A percentile compares a stretch with the other conserved stretches of the same genome.
Conservation (phyloP, 441 rosid species). For the Breynia disticha region DNA sequence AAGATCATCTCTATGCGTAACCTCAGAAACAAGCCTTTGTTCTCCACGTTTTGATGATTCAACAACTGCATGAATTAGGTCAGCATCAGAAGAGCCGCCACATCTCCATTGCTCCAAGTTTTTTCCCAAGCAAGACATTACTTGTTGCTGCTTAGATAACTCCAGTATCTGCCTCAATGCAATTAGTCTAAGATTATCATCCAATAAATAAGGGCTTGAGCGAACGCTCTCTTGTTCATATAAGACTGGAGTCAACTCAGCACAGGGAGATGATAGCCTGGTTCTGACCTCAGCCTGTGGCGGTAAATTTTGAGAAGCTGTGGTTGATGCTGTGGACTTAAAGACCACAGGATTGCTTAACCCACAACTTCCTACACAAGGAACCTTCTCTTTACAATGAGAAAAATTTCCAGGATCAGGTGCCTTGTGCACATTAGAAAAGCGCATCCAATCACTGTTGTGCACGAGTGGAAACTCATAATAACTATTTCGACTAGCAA, state of each 20-base stretch:
- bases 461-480: slow-evolving; percentile 19
- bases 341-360: slow-evolving; percentile 13
- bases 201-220: slow-evolving; percentile 21
- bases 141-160: slow-evolving; percentile 33
- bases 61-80: slow-evolving; percentile 18
- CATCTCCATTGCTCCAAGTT: slow-evolving; percentile 19
- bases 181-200: slow-evolving; percentile 37
- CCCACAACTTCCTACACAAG: slow-evolving; percentile 15
- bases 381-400: slow-evolving; percentile 18
- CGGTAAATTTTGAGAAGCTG: slow-evolving; percentile 16
- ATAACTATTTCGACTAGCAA: slow-evolving; percentile 10
- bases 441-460: slow-evolving; percentile 12
- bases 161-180: slow-evolving; percentile 34
- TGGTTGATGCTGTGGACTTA: slow-evolving; percentile 14
- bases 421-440: slow-evolving; percentile 13
- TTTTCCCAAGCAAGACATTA: slow-evolving; percentile 22
- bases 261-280: slow-evolving; percentile 17
- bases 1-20: slow-evolving; percentile 15
- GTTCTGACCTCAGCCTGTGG: slow-evolving; percentile 20
- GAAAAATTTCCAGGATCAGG: slow-evolving; percentile 18
- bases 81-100: slow-evolving; percentile 14
- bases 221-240: slow-evolving; percentile 15
- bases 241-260: slow-evolving; percentile 14
- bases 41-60: slow-evolving; percentile 21
- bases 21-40: slow-evolving; percentile 11